Evolutionary conservation across 1,139 yeast species (phyloP).

Genomic region (Candida tropicalis): DNA sequence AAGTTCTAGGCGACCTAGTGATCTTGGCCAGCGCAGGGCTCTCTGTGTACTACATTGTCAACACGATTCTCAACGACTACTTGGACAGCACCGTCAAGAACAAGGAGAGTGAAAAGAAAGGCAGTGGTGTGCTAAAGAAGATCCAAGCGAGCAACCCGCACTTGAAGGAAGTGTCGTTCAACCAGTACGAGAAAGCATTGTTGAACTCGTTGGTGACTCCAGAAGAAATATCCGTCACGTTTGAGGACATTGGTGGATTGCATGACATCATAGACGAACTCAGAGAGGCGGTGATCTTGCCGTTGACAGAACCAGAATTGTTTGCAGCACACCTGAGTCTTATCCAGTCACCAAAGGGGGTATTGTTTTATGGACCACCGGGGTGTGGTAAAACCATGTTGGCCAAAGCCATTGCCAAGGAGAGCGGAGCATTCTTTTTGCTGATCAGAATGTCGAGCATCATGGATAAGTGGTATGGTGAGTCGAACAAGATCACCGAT

Average conservation of each 20-base stretch:
- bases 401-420: constrained; percentile 93
- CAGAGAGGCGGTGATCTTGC: constrained; percentile 84
- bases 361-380: constrained; percentile 91
- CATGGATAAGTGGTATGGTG: constrained; percentile 99
- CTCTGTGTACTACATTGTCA: constrained; percentile 72
- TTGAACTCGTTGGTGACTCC: constrained; percentile 83
- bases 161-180: constrained; percentile 55
- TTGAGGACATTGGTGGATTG: constrained; percentile 86
- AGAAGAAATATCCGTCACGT: constrained; percentile 73
- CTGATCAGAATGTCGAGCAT: constrained; percentile 92
- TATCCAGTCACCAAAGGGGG: constrained; percentile 92
- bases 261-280: constrained; percentile 81
- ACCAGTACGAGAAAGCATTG: constrained; percentile 77
- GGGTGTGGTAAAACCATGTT: constrained; percentile 98
- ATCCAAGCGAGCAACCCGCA: constrained; percentile 62
- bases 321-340: constrained; percentile 65
- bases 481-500: constrained; percentile 89
- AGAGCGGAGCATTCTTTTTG: constrained; percentile 89
- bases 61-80: constrained; percentile 57
- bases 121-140: constrained; percentile 61
- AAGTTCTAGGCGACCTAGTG: constrained; percentile 64
- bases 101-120: constrained; percentile 68
- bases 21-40: constrained; percentile 82
- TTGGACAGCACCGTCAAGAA: constrained; percentile 53
- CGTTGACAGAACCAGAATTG: constrained; percentile 73